Conservation (phyloP, 306 rosid species). For the Inga oerstediana region DNA sequence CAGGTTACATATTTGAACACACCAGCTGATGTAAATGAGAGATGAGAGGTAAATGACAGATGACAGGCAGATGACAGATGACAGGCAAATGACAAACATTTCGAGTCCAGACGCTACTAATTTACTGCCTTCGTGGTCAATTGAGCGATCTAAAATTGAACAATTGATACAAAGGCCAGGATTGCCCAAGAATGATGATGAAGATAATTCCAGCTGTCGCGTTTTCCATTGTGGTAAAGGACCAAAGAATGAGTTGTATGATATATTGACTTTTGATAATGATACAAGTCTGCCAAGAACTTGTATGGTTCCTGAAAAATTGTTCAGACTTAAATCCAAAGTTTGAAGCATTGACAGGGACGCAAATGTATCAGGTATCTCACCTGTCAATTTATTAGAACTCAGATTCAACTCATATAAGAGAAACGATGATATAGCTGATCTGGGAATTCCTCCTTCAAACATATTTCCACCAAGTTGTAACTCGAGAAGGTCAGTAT, state of each 20-base stretch:
- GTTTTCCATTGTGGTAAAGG: slow-evolving; percentile 50
- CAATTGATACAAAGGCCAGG: slow-evolving; percentile 61
- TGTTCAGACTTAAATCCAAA: slow-evolving; percentile 70
- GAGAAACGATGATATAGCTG: slow-evolving; percentile 56
- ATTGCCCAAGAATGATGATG: slow-evolving; percentile 61
- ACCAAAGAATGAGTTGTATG: slow-evolving; percentile 69
- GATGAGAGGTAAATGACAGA: too few relatives aligned
- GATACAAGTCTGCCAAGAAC: slow-evolving; percentile 49
- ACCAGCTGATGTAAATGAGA: slow-evolving; percentile 16
- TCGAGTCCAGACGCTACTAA: slow-evolving; percentile 56
- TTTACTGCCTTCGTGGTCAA: slow-evolving; percentile 39
- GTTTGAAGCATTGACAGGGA: slow-evolving; percentile 39
- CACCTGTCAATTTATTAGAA: slow-evolving; percentile 65
- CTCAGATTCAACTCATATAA: slow-evolving; percentile 67
- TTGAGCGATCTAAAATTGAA: slow-evolving; percentile 33
- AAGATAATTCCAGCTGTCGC: slow-evolving; percentile 41
- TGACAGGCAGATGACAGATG: too few relatives aligned
- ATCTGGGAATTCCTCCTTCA: slow-evolving; percentile 64
- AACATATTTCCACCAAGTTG: slow-evolving; percentile 78
- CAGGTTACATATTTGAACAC: neutral
- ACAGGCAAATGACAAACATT: slow-evolving; percentile 24
- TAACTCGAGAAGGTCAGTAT: slow-evolving; percentile 53
- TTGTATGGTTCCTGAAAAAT: slow-evolving; percentile 63
- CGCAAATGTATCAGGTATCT: slow-evolving; percentile 59
- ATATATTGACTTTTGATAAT: slow-evolving; percentile 52